A percentile compares a stretch with the other conserved stretches of the same genome.
These are phyloP conservation scores for Rhizophagus clarus DNA, from an alignment of 192 early-diverging fungal species.

Conservation along the genomic window DNA sequence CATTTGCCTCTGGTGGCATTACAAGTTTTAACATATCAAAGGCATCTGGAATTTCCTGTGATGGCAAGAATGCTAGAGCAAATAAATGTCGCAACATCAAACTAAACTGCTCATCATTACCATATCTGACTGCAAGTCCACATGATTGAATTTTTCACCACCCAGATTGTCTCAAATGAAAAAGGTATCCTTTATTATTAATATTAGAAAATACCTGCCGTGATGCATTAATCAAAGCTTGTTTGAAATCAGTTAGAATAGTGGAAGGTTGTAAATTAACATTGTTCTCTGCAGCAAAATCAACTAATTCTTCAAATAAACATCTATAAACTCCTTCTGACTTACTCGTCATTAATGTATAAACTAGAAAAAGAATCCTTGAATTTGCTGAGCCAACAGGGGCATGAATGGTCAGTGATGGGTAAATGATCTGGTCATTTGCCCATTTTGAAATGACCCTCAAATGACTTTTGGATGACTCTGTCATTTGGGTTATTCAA, in stretches of 20 bases:
- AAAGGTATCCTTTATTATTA: neutral
- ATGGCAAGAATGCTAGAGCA: too few species aligned
- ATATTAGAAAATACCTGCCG: neutral
- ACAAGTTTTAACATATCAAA: too few species aligned
- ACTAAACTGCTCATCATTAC: neutral
- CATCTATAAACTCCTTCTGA: neutral
- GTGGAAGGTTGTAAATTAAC: neutral
- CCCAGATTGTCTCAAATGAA: neutral
- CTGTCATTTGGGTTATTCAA: too few species aligned
- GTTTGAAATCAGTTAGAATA: constrained; percentile 7
- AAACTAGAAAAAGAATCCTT: neutral
- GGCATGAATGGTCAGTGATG: too few species aligned
- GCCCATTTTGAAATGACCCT: too few species aligned
- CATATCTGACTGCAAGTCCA: constrained; percentile 2
- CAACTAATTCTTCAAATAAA: neutral
- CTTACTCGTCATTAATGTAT: neutral
- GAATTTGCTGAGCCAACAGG: neutral
- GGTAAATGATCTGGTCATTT: too few species aligned
- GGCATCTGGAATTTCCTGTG: too few species aligned
- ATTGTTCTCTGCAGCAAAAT: constrained; percentile 3
- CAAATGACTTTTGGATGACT: too few species aligned
- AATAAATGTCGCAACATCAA: neutral
- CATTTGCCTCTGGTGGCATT: too few species aligned
- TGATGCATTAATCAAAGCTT: neutral
- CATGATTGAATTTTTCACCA: neutral